Base-by-base conservation (phyloP, 2,329 filamentous ascomycete genomes). In the Volutella citrinella region DNA sequence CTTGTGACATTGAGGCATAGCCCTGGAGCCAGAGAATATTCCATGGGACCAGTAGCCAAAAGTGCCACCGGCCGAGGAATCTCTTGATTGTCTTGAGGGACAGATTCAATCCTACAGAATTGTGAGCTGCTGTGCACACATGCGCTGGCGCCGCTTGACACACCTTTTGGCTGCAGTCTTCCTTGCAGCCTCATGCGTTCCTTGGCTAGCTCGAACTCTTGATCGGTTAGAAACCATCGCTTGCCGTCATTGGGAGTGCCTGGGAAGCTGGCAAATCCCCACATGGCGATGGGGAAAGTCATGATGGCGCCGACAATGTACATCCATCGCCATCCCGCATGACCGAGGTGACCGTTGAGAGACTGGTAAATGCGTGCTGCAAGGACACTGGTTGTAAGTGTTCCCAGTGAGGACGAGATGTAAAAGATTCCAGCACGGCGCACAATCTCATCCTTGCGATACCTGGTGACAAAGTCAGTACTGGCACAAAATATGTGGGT, bases 321-420 rank as follows among this genome's bases (percentile, higher is more conserved):
- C 59, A 77, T 71, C 74, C 73, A 78, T 18, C 70, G 54, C 68
- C 70, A 73, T 1, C 68, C 70, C 0, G 62, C 61, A 1, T 71
- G 56, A 0, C 69, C 69, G 20, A 65, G 54, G 5, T 69, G 55
- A 2, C 65, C 69, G 17, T 70, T 57, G 1, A 70, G 55, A 2
- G 59, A 48, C 1, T 55, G 42, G 1, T 60, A 61, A 2, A 65
- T 59, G 0, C 62, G 65, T 3, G 65, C 60, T 48, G 67, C 63
- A 27, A 76, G 69, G 14, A 76, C 54, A 6, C 70, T 70, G 1
- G 71, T 69, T 1, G 71, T 76, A 10, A 76, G 52, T 0, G 69
- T 73, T 1, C 72, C 72, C 3, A 76, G 54, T 0, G 69, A 68
- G 1, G 72, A 56, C 0, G 70, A 69, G 15, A 71, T 61, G 24